A percentile compares a stretch with the other conserved stretches of the same genome.
These are phyloP conservation scores for Asterophora parasitica DNA, from an alignment of 768 basidiomycete genomes.

Conservation along the genomic window DNA sequence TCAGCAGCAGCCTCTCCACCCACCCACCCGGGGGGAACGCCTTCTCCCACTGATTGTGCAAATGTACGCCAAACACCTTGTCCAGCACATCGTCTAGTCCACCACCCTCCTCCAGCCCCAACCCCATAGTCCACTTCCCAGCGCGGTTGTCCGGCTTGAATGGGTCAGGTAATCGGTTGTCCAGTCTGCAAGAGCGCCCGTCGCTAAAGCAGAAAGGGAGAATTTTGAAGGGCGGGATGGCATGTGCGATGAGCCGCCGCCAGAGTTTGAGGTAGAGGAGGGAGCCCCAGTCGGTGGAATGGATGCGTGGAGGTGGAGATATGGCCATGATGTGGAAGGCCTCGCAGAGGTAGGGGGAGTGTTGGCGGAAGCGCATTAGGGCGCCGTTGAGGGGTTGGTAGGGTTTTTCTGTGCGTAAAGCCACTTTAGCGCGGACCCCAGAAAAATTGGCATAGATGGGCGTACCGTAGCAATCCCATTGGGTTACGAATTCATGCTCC, in stretches of 20 bases:
- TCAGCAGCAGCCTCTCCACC: conserved; percentile 77
- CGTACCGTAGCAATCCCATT: conserved; percentile 98
- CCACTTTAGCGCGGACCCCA: background rate
- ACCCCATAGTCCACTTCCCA: conserved; percentile 65
- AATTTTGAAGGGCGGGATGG: conserved; percentile 81
- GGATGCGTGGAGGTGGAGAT: conserved; percentile 63
- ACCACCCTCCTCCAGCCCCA: conserved; percentile 57
- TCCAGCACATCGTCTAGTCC: conserved; percentile 56
- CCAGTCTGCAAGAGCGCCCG: conserved; percentile 83
- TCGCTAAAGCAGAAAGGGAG: conserved; percentile 96
- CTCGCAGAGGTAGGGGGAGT: conserved; percentile 96
- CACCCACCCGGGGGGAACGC: conserved; percentile 78
- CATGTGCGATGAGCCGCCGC: conserved; percentile 70
- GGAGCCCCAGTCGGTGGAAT: conserved; percentile 92
- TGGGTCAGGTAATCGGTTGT: conserved; percentile 92
- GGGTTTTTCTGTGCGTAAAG: conserved; percentile 30
- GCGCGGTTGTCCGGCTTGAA: conserved; percentile 54
- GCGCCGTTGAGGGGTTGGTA: conserved; percentile 82
- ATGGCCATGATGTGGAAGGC: conserved; percentile 88
- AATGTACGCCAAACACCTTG: conserved; percentile 82
- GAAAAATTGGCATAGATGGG: background rate
- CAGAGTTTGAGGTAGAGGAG: conserved; percentile 89
- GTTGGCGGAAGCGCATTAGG: conserved; percentile 85
- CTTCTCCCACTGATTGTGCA: conserved; percentile 97
- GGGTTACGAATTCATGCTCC: conserved; percentile 95